Conservation (phyloP, 2,329 filamentous ascomycete species). For the Madurella mycetomatis region DNA sequence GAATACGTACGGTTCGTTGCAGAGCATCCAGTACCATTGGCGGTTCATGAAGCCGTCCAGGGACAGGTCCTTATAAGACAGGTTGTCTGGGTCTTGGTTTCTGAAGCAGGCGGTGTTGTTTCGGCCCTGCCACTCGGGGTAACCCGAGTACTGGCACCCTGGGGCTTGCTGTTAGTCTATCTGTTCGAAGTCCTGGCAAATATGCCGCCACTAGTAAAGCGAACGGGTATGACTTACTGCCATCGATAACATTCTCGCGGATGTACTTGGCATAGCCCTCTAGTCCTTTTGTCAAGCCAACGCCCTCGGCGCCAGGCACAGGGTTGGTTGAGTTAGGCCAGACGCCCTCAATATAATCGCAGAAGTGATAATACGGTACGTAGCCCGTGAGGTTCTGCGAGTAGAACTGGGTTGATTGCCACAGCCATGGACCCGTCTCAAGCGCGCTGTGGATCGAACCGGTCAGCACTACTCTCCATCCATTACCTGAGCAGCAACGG, state of each 20-base stretch:
- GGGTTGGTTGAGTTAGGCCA: constrained; percentile 38
- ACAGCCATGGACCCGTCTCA: constrained; percentile 48
- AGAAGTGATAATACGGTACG: constrained; percentile 48
- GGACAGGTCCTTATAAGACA: constrained; percentile 35
- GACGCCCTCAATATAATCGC: constrained; percentile 45
- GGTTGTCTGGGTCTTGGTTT: constrained; percentile 42
- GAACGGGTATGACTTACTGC: constrained; percentile 27
- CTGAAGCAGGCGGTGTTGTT: constrained; percentile 45
- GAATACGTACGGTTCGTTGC: constrained; percentile 41
- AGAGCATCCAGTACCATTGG: constrained; percentile 54
- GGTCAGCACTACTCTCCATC: background rate
- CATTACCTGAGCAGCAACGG: constrained; percentile 19
- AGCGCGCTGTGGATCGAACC: constrained; percentile 15
- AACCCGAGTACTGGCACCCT: constrained; percentile 37
- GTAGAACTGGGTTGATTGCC: constrained; percentile 41
- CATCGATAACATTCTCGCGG: constrained; percentile 39
- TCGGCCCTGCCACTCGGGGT: constrained; percentile 41
- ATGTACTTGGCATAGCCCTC: constrained; percentile 49
- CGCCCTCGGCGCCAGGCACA: constrained; percentile 46
- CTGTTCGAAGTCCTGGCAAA: no score
- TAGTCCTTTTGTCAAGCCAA: constrained; percentile 48
- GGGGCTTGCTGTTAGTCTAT: background rate
- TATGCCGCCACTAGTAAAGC: no score
- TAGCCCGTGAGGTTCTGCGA: constrained; percentile 42
- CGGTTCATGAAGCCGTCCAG: constrained; percentile 41